These are phyloP conservation scores for Penicillium frequentans DNA, from an alignment of 2,329 filamentous ascomycete genomes.

Conservation along the genomic window DNA sequence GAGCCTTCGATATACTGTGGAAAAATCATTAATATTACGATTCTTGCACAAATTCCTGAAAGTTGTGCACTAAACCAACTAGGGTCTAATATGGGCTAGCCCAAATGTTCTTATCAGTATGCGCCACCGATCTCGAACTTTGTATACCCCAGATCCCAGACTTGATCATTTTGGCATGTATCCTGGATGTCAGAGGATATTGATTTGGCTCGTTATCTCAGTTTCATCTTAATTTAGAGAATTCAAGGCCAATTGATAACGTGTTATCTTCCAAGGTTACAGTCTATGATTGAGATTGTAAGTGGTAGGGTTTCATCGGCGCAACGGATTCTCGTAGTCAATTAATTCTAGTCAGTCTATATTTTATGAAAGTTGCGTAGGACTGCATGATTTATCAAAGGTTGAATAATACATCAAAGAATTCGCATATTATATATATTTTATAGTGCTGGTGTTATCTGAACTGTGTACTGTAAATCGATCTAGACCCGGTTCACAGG, in stretches of 20 bases:
- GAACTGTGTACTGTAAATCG: neutral
- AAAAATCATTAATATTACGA: neutral
- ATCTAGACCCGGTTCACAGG: constrained; percentile 3
- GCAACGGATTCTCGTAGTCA: neutral
- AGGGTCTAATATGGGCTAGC: neutral
- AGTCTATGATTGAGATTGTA: neutral
- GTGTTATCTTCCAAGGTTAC: neutral
- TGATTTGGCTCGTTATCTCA: neutral
- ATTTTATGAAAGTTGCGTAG: neutral
- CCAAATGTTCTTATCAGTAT: neutral
- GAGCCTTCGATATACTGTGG: neutral
- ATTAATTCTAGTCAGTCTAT: neutral
- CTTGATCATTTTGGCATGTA: neutral
- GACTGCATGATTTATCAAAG: too few relatives aligned
- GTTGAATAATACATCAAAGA: too few relatives aligned
- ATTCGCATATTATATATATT: neutral
- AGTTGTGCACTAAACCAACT: neutral
- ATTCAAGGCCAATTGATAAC: neutral
- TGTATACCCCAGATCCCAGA: neutral
- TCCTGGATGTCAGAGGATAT: neutral
- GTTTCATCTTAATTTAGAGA: neutral
- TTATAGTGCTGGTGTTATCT: neutral
- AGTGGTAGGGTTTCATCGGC: neutral
- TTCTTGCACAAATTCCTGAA: neutral
- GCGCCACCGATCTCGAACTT: neutral